phyloP scores from a whole-genome alignment of 192 early-diverging fungal genomes.

The Podila verticillata region DNA sequence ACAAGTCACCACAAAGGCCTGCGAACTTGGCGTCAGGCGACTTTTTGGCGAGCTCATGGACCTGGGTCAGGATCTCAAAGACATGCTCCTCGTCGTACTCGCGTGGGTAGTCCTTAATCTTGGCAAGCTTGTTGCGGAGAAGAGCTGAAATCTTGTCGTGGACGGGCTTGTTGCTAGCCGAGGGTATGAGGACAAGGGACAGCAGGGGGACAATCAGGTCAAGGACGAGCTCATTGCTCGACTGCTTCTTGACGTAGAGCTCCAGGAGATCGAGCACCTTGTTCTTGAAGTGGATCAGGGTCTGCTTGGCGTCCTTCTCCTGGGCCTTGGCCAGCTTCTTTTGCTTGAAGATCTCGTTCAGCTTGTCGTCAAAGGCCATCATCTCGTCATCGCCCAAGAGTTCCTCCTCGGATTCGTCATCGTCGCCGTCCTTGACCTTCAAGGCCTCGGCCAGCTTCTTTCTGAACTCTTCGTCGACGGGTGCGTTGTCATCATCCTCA shows the following conservation, averaged over 20 bases:
- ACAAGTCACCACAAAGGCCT: constrained; percentile 62
- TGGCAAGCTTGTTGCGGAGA: constrained; percentile 69
- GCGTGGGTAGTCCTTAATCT: constrained; percentile 70
- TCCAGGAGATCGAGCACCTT: constrained; percentile 87
- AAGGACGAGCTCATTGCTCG: constrained; percentile 76
- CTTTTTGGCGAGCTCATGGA: constrained; percentile 81
- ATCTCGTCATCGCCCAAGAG: constrained; percentile 86
- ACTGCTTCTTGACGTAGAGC: constrained; percentile 75
- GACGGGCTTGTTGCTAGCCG: constrained; percentile 69
- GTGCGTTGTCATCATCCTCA: constrained; percentile 56
- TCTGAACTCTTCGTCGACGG: constrained; percentile 81
- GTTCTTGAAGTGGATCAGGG: constrained; percentile 89
- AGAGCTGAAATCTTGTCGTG: constrained; percentile 74
- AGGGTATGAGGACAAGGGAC: constrained; percentile 64
- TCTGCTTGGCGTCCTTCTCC: constrained; percentile 84
- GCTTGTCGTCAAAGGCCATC: constrained; percentile 90
- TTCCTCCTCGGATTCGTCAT: constrained; percentile 67
- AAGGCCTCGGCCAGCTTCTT: constrained; percentile 77
- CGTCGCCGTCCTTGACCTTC: constrained; percentile 62
- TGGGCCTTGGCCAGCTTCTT: constrained; percentile 81
- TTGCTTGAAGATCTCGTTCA: constrained; percentile 92
- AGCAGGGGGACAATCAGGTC: constrained; percentile 77
- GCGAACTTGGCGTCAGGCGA: constrained; percentile 63
- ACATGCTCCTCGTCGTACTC: constrained; percentile 63
- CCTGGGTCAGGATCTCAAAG: constrained; percentile 64